A percentile compares a stretch with the other conserved stretches of the same genome.
These are phyloP conservation scores for Ceratocystiopsis minuta DNA, from an alignment of 2,329 filamentous ascomycete genomes.

Conservation along the genomic window DNA sequence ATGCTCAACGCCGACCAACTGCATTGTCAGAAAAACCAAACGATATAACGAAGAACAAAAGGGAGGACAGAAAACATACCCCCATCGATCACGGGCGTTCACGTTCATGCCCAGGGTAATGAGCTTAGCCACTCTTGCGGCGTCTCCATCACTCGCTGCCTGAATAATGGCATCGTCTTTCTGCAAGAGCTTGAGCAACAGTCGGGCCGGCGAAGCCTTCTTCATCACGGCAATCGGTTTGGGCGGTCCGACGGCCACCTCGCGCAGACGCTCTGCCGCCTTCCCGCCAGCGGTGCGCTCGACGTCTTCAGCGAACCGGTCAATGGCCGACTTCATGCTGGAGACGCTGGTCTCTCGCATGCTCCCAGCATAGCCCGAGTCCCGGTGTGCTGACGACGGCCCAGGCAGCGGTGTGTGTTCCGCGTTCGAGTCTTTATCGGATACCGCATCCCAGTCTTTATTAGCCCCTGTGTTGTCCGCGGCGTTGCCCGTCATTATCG, in stretches of 20 bases:
- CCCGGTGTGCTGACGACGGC: too few species aligned
- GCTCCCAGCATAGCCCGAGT: not conserved
- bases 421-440: too few species aligned
- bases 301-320: not conserved
- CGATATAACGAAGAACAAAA: not conserved
- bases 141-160: constrained; percentile 13
- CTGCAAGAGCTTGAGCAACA: constrained; percentile 12
- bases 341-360: not conserved
- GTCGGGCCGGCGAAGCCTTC: constrained; percentile 5
- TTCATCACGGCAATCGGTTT: not conserved
- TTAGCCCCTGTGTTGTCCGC: too few species aligned
- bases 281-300: not conserved
- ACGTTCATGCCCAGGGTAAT: constrained; percentile 13
- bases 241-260: too few species aligned
- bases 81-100: constrained; percentile 14
- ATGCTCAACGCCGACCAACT: constrained; percentile 14
- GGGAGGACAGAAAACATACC: constrained; percentile 7
- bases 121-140: constrained; percentile 11
- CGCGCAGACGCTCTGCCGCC: too few species aligned
- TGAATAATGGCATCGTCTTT: constrained; percentile 14
- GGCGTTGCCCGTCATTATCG: too few species aligned
- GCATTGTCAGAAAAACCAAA: not conserved
- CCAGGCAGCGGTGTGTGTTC: not conserved
- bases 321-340: not conserved
- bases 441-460: too few species aligned